These are phyloP conservation scores for Salix arbutifolia DNA, from an alignment of 345 rosid genomes.

Conservation along the genomic window DNA sequence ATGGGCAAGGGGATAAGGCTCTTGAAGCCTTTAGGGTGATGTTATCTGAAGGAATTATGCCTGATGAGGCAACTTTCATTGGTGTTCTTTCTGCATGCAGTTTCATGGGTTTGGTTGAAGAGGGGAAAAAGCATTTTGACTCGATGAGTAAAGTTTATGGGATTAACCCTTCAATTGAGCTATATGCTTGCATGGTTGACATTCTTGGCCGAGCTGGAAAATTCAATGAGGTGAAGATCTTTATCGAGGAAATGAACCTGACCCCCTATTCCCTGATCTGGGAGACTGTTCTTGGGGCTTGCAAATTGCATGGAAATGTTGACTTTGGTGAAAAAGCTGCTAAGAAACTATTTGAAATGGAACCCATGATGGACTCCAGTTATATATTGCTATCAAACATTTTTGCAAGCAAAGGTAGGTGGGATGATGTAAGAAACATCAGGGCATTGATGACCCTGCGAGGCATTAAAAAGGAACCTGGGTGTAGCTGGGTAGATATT, in stretches of 20 bases:
- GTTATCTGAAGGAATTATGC: constrained; percentile 32
- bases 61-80: constrained; percentile 34
- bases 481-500: constrained; percentile 37
- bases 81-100: constrained; percentile 41
- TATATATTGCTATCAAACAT: constrained; percentile 34
- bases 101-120: constrained; percentile 29
- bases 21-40: constrained; percentile 34
- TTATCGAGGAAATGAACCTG: constrained; percentile 27
- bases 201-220: constrained; percentile 36
- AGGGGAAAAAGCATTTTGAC: constrained; percentile 30
- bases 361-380: constrained; percentile 28
- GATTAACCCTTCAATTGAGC: constrained; percentile 32
- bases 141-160: constrained; percentile 21
- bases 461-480: constrained; percentile 32
- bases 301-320: constrained; percentile 33
- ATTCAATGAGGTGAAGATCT: constrained; percentile 30
- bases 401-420: constrained; percentile 28
- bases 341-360: constrained; percentile 35
- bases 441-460: constrained; percentile 28
- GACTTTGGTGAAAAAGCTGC: constrained; percentile 33
- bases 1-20: constrained; percentile 35
- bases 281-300: constrained; percentile 40
- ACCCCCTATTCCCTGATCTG: constrained; percentile 27
- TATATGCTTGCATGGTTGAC: constrained; percentile 37
- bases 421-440: constrained; percentile 25